Evolutionary conservation across 2,329 filamentous ascomycete species (phyloP).

Genomic region (Monosporascus sp.): DNA sequence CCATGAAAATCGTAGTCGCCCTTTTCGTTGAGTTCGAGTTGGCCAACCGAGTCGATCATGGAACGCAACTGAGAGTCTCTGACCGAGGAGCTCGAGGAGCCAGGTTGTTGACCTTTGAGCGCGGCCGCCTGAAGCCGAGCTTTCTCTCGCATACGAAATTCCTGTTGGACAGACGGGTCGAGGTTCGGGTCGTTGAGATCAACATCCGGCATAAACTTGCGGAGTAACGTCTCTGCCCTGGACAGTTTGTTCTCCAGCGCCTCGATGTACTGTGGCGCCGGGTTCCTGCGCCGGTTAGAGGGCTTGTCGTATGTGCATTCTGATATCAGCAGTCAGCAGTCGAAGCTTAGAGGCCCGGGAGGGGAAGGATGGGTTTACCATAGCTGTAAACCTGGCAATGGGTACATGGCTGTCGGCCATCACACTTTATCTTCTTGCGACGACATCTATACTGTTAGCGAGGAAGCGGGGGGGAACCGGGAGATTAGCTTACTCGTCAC

Average conservation of each 20-base stretch:
- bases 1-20: slow-evolving; percentile 96
- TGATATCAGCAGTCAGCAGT: slow-evolving; percentile 33
- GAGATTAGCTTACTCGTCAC: not conserved
- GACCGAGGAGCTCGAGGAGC: slow-evolving; percentile 18
- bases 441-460: slow-evolving; percentile 45
- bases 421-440: slow-evolving; percentile 83
- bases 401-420: slow-evolving; percentile 83
- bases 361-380: slow-evolving; percentile 52
- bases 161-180: slow-evolving; percentile 70
- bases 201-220: slow-evolving; percentile 75
- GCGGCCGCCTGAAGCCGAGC: slow-evolving; percentile 42
- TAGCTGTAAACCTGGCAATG: slow-evolving; percentile 99
- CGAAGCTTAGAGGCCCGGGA: not conserved
- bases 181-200: slow-evolving; percentile 81
- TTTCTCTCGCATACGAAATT: slow-evolving; percentile 53
- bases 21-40: slow-evolving; percentile 84
- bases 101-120: slow-evolving; percentile 31
- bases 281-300: slow-evolving; percentile 84
- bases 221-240: slow-evolving; percentile 75
- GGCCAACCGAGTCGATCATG: slow-evolving; percentile 91
- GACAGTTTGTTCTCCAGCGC: slow-evolving; percentile 78
- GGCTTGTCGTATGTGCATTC: slow-evolving; percentile 96
- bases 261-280: slow-evolving; percentile 89
- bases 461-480: not conserved
- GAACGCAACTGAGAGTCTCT: slow-evolving; percentile 74